A percentile compares a stretch with the other conserved stretches of the same genome.
Evolutionary conservation across 2,329 filamentous ascomycete species (phyloP).

Genomic region (Pyrenophora graminea): DNA sequence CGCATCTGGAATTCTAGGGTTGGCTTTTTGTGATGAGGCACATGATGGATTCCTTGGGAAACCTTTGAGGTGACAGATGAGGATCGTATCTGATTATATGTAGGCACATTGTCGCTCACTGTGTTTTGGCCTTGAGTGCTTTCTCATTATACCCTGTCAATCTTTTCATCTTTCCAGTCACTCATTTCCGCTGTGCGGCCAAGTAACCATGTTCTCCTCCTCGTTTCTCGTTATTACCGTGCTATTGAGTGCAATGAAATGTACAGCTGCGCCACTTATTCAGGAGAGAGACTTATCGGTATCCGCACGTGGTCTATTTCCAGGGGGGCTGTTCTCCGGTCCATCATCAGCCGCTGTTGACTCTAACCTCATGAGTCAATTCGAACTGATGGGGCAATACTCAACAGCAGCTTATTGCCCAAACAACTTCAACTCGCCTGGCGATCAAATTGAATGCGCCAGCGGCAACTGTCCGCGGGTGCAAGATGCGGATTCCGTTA

Average conservation of each 20-base stretch:
- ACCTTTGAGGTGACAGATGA: background rate
- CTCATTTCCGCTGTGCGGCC: background rate
- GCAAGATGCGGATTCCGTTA: conserved; percentile 50
- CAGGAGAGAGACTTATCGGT: conserved; percentile 18
- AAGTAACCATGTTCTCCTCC: conserved; percentile 15
- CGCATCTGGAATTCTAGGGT: conserved; percentile 16
- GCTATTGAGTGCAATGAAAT: conserved; percentile 13
- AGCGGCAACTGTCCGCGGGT: conserved; percentile 55
- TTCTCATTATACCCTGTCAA: background rate
- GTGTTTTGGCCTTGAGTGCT: background rate
- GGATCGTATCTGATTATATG: conserved; percentile 1
- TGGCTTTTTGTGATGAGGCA: conserved; percentile 12
- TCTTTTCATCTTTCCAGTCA: background rate
- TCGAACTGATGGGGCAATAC: conserved; percentile 50
- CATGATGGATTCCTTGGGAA: conserved; percentile 5
- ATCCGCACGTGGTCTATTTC: too few species aligned
- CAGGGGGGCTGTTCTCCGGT: background rate
- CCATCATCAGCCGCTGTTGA: conserved; percentile 24
- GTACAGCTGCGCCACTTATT: conserved; percentile 25
- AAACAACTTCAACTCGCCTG: conserved; percentile 51
- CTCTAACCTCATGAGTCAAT: conserved; percentile 22
- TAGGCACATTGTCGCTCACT: background rate
- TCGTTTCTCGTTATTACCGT: conserved; percentile 17
- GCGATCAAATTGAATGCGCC: conserved; percentile 51
- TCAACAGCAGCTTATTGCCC: conserved; percentile 59